Percentiles rank a stretch among this genome's conserved stretches.
These are phyloP conservation scores for Globisporangium echinulatum DNA, from an alignment of 352 stramenopile genomes.

Conservation along the genomic window DNA sequence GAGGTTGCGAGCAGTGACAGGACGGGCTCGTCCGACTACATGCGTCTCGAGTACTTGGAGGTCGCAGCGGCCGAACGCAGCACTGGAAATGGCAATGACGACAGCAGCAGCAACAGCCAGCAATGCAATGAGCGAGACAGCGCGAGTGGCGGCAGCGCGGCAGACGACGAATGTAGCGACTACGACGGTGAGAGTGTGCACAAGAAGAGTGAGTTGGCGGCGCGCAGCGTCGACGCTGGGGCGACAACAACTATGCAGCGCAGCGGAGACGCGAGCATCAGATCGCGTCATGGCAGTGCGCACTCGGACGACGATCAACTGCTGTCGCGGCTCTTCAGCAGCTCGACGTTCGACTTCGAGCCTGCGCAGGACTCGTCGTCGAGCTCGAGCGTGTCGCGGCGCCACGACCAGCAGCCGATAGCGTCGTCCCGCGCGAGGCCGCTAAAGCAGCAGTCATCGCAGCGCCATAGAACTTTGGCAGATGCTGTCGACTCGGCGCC, in stretches of 20 bases:
- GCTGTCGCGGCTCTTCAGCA: slow-evolving; percentile 4
- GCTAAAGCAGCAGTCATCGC: neutral
- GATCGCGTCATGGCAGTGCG: slow-evolving; percentile 1
- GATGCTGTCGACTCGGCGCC: slow-evolving; percentile 17
- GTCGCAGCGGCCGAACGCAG: neutral
- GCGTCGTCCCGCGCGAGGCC: too few species aligned
- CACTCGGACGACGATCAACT: neutral
- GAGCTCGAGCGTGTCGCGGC: neutral
- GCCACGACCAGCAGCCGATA: neutral
- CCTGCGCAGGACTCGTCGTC: neutral
- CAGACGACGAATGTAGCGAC: neutral
- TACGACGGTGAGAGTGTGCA: neutral
- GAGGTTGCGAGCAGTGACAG: slow-evolving; percentile 10
- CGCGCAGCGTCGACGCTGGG: neutral
- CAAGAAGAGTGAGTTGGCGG: neutral
- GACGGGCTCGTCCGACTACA: slow-evolving; percentile 7
- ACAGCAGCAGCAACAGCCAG: neutral
- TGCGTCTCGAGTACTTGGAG: slow-evolving; percentile 22
- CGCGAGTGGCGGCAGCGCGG: neutral
- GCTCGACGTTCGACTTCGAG: slow-evolving; percentile 11
- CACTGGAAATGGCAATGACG: neutral
- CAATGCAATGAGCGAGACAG: neutral
- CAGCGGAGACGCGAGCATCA: neutral
- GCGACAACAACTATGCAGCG: neutral
- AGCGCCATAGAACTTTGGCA: neutral